Percentiles rank a stretch among this genome's conserved stretches.
phyloP scores from a whole-genome alignment of 192 early-diverging fungal genomes.

The Coemansia sp. region DNA sequence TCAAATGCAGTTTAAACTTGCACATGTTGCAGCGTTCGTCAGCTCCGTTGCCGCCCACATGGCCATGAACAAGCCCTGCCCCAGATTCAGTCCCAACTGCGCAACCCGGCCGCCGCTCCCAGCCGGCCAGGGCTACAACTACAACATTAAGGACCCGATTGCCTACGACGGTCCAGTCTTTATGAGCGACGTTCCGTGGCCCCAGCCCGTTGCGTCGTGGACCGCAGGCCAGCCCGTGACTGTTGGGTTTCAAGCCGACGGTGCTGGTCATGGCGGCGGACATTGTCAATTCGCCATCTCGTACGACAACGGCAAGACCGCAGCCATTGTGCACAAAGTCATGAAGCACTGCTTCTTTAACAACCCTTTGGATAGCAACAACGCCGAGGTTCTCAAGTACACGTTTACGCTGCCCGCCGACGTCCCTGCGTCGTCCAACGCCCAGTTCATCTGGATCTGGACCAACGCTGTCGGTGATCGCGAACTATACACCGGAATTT shows the following conservation, averaged over 20 bases:
- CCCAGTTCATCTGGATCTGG: conserved; percentile 60
- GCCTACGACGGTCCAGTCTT: background rate
- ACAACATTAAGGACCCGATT: conserved; percentile 2
- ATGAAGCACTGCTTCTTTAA: conserved; percentile 35
- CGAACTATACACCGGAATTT: too few relatives aligned
- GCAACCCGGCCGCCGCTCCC: background rate
- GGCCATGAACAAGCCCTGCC: background rate
- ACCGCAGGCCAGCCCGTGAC: conserved; percentile 38
- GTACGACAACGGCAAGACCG: conserved; percentile 41
- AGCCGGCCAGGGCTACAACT: background rate
- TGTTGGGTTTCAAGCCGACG: conserved; percentile 29
- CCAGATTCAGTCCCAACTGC: background rate
- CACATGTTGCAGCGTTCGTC: too few relatives aligned
- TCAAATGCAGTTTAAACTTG: too few relatives aligned
- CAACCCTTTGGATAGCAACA: conserved; percentile 13
- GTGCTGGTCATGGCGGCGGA: conserved; percentile 50
- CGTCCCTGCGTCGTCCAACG: conserved; percentile 51
- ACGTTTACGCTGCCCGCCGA: conserved; percentile 42
- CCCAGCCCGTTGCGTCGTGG: conserved; percentile 22
- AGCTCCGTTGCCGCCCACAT: background rate
- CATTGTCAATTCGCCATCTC: conserved; percentile 60
- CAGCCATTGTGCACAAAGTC: conserved; percentile 56
- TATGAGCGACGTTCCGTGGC: background rate
- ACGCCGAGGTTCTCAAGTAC: conserved; percentile 1
- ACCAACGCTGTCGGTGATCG: conserved; percentile 42